Conservation (phyloP, 495 filamentous ascomycete genomes). For the Thermochaetoides thermophila region DNA sequence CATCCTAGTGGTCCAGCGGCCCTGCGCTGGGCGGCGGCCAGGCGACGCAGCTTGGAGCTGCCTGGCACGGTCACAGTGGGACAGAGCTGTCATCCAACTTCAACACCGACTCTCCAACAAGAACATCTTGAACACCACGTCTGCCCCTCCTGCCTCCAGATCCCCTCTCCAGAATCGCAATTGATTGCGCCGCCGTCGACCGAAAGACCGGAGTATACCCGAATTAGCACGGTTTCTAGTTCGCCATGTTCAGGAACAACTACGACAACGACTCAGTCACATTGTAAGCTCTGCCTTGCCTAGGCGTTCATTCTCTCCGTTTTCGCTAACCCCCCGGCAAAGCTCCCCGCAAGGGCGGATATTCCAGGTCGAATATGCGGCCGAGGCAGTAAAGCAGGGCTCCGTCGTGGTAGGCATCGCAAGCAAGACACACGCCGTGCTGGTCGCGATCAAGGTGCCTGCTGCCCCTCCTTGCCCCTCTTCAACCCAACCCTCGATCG, state of each 20-base stretch:
- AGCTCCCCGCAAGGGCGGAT: conserved; percentile 98
- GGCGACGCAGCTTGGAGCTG: conserved; percentile 24
- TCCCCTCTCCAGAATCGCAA: not conserved
- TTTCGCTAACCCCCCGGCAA: conserved; percentile 7
- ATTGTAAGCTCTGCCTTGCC: conserved; percentile 53
- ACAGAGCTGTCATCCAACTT: conserved; percentile 3
- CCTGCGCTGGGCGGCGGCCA: too few species aligned
- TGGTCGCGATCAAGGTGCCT: conserved; percentile 93
- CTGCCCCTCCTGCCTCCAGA: too few species aligned
- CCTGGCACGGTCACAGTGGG: conserved; percentile 10
- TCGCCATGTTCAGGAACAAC: conserved; percentile 95
- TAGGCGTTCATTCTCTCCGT: not conserved
- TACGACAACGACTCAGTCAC: conserved; percentile 99
- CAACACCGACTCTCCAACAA: conserved; percentile 1
- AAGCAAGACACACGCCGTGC: conserved; percentile 93
- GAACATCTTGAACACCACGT: too few species aligned
- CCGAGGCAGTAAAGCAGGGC: conserved; percentile 97
- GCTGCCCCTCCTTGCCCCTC: conserved; percentile 5
- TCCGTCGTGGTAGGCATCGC: conserved; percentile 93
- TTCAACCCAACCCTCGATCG: not conserved
- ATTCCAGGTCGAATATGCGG: conserved; percentile 98
- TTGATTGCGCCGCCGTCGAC: too few species aligned
- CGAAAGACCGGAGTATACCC: too few species aligned
- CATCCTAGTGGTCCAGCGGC: too few species aligned
- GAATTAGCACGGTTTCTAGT: too few species aligned